Evolutionary conservation across 345 rosid species (phyloP).

Genomic region (Brassica napus): DNA sequence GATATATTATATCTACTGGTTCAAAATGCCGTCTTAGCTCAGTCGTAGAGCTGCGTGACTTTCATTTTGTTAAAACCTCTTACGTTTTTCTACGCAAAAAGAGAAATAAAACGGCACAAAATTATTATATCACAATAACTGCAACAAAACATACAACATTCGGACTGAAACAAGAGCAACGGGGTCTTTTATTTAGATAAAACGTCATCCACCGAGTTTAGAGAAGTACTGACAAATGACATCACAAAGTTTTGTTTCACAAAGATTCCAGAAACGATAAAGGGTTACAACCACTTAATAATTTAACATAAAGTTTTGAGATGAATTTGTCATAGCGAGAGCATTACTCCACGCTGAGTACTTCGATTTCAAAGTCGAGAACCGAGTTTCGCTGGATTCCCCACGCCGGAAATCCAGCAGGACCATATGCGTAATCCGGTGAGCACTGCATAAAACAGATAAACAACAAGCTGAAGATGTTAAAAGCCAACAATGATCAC

Average conservation of each 20-base stretch:
- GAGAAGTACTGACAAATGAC: slow-evolving; percentile 5
- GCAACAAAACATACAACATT: neutral
- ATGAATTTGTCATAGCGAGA: slow-evolving; percentile 3
- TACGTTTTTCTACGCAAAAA: neutral
- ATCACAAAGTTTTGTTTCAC: slow-evolving; percentile 5
- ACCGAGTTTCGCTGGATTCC: slow-evolving; percentile 85
- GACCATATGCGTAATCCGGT: slow-evolving; percentile 91
- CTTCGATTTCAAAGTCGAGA: slow-evolving; percentile 89
- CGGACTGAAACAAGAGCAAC: slow-evolving; percentile 10
- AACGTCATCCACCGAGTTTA: slow-evolving; percentile 24
- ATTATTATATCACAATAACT: neutral
- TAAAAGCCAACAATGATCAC: neutral
- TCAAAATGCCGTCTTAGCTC: neutral
- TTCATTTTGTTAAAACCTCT: neutral
- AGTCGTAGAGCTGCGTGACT: neutral
- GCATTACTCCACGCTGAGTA: slow-evolving; percentile 54
- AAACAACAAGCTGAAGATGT: neutral
- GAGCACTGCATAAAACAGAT: slow-evolving; percentile 57
- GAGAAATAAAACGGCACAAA: neutral
- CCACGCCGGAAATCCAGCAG: slow-evolving; percentile 81
- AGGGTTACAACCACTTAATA: neutral
- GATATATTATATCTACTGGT: neutral
- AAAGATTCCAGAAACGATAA: slow-evolving; percentile 15
- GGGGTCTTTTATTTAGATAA: slow-evolving; percentile 28
- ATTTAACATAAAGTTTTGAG: neutral